Evolutionary conservation across 208 protist species (phyloP).

Genomic region (Trypanosoma melophagium): DNA sequence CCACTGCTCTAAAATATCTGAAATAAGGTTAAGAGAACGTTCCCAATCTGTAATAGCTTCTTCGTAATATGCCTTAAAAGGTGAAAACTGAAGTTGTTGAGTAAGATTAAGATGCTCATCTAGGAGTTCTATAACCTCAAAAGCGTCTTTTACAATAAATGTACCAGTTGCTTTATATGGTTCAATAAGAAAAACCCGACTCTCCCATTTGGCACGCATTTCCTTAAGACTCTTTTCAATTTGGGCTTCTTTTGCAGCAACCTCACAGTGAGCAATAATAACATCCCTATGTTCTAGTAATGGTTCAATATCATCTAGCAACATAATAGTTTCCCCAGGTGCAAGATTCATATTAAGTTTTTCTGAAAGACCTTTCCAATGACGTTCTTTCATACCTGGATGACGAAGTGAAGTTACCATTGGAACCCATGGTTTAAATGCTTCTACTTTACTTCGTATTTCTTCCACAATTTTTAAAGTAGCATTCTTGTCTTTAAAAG

Average conservation of each 20-base stretch:
- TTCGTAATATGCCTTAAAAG: constrained; percentile 95
- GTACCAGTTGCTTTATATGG: constrained; percentile 93
- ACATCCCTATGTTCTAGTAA: constrained; percentile 82
- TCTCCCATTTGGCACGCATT: constrained; percentile 95
- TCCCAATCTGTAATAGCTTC: constrained; percentile 95
- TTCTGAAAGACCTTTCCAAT: constrained; percentile 92
- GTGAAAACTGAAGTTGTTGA: constrained; percentile 95
- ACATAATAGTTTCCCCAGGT: constrained; percentile 85
- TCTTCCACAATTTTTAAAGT: constrained; percentile 91
- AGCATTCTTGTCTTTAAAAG: constrained; percentile 92
- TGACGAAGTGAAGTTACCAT: constrained; percentile 94
- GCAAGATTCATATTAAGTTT: constrained; percentile 86
- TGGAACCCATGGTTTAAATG: constrained; percentile 95
- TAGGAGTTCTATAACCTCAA: constrained; percentile 92
- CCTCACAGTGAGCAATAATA: constrained; percentile 93
- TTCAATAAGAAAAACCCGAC: constrained; percentile 89
- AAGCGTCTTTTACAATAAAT: constrained; percentile 92
- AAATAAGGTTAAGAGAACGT: constrained; percentile 89
- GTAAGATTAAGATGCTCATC: constrained; percentile 96
- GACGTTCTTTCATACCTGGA: constrained; percentile 95
- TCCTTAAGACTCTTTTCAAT: constrained; percentile 96
- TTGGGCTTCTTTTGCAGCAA: constrained; percentile 96
- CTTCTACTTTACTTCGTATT: constrained; percentile 85
- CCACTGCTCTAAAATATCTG: constrained; percentile 97
- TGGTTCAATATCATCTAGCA: constrained; percentile 83